Conservation (phyloP, 2,329 filamentous ascomycete genomes). For the Alternaria sp. region DNA sequence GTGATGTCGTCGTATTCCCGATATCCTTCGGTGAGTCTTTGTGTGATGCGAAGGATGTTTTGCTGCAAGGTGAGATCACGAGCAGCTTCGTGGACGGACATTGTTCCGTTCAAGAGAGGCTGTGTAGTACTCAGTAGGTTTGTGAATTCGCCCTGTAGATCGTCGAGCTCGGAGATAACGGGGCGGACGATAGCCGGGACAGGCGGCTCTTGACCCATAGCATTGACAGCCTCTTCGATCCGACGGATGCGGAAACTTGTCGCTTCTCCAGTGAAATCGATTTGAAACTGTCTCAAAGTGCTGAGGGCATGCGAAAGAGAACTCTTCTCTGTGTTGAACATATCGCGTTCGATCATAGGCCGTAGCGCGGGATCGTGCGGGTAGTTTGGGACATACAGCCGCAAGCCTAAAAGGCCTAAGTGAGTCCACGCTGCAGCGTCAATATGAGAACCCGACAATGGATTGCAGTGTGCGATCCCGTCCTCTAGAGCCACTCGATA, state of each 20-base stretch:
- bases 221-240: slow-evolving; percentile 66
- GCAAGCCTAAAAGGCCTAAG: slow-evolving; percentile 75
- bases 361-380: slow-evolving; percentile 79
- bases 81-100: slow-evolving; percentile 33
- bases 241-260: slow-evolving; percentile 71
- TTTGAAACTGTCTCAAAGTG: slow-evolving; percentile 70
- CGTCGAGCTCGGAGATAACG: slow-evolving; percentile 67
- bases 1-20: slow-evolving; percentile 86
- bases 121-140: slow-evolving; percentile 64
- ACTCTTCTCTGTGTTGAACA: slow-evolving; percentile 63
- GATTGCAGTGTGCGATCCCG: slow-evolving; percentile 21
- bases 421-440: slow-evolving; percentile 70
- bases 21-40: slow-evolving; percentile 73
- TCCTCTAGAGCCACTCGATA: slow-evolving; percentile 44
- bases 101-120: slow-evolving; percentile 32
- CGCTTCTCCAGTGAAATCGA: slow-evolving; percentile 69
- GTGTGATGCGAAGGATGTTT: slow-evolving; percentile 72
- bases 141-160: slow-evolving; percentile 82
- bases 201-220: slow-evolving; percentile 71
- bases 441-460: neutral
- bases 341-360: slow-evolving; percentile 67
- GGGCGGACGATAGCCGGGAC: slow-evolving; percentile 76
- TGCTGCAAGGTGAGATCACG: slow-evolving; percentile 52
- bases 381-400: slow-evolving; percentile 84
- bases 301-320: slow-evolving; percentile 64